Base-by-base conservation (phyloP, 2,329 filamentous ascomycete species). In the Fusarium nanum region DNA sequence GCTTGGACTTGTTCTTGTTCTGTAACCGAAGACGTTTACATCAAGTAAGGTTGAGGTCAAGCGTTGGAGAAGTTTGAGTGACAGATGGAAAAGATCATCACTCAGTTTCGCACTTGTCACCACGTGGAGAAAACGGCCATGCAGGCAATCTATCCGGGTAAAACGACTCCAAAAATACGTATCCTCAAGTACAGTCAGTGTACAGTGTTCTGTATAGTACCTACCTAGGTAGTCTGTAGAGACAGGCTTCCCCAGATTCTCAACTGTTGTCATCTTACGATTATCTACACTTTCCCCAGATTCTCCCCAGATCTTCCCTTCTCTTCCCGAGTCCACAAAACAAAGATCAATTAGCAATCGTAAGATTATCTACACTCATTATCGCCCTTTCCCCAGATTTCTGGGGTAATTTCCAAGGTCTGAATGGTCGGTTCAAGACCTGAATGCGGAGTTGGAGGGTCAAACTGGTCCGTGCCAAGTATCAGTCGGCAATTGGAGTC, bases 401-500 rank as follows among this genome's bases (percentile, higher is more conserved):
- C 60, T 58, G 63, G 64, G 67, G 60, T 69, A 57, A 48, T 59
- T 53, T 48, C 27, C 27, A 13, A 37, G 37, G 25, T 45, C 30
- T 68, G 46, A 57, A 68, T 53, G 59, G 64, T 61, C 37, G 55
- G 37, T 41, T n/a, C 42, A 37, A 23, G 28, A 56, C 37, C 34
- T 32, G n/a, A 25, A 27, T 66, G 63, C 41, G 50, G 67, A 63
- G 55, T 28, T 63, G 54, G 60, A 64, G 58, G 59, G 59, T 56
- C 54, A 27, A 22, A 49, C 23, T 71, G 68, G 68, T 54, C 64
- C 60, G 71, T 73, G 71, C 72, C 71, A 71, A 67, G 69, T 37
- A 57, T 30, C 25, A 25, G 27, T 75, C 73, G 73, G 73, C 73
- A 75, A 57, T 75, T 75, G 60, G 47, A 67, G 71, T 75, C 73